Evolutionary conservation across 768 basidiomycete genomes (phyloP).

Genomic region (Agaricus sinodeliciosus): DNA sequence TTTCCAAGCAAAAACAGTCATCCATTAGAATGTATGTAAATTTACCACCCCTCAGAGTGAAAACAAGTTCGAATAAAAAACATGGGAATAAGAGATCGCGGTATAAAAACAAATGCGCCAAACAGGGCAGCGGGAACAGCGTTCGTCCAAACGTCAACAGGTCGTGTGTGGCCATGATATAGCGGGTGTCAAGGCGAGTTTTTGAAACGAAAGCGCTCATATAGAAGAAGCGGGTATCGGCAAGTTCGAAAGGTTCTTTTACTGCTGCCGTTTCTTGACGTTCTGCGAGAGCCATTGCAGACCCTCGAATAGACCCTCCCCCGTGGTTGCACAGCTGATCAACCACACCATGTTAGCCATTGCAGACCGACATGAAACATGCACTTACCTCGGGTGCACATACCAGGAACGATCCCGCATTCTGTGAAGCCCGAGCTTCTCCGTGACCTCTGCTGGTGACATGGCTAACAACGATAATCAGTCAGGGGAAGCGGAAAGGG

Average conservation of each 20-base stretch:
- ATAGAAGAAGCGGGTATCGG: slow-evolving; percentile 9
- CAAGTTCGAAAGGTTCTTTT: slow-evolving; percentile 14
- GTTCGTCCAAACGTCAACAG: slow-evolving; percentile 30
- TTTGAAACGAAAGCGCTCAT: slow-evolving; percentile 17
- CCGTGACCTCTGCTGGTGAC: slow-evolving; percentile 99
- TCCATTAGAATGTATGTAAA: slow-evolving; percentile 13
- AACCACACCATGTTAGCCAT: not conserved
- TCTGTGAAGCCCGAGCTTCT: slow-evolving; percentile 89
- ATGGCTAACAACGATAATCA: slow-evolving; percentile 52
- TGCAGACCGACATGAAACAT: not conserved
- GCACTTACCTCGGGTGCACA: slow-evolving; percentile 89
- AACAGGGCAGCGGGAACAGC: slow-evolving; percentile 23
- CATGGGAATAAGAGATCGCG: slow-evolving; percentile 13
- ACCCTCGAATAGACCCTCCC: slow-evolving; percentile 95
- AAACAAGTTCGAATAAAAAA: slow-evolving; percentile 15
- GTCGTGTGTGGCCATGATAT: slow-evolving; percentile 36
- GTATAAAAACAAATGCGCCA: slow-evolving; percentile 14
- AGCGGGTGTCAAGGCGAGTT: slow-evolving; percentile 28
- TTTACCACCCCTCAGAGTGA: slow-evolving; percentile 12
- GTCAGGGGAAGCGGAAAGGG: not conserved
- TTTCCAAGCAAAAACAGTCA: slow-evolving; percentile 6
- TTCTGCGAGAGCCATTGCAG: slow-evolving; percentile 97
- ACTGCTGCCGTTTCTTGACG: slow-evolving; percentile 88
- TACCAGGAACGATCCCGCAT: slow-evolving; percentile 99
- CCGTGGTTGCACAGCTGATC: slow-evolving; percentile 86